Evolutionary conservation across 208 protist species (phyloP), one percentile per base, ranked within the genome.

Genomic region (Acanthamoeba castellanii): DNA sequence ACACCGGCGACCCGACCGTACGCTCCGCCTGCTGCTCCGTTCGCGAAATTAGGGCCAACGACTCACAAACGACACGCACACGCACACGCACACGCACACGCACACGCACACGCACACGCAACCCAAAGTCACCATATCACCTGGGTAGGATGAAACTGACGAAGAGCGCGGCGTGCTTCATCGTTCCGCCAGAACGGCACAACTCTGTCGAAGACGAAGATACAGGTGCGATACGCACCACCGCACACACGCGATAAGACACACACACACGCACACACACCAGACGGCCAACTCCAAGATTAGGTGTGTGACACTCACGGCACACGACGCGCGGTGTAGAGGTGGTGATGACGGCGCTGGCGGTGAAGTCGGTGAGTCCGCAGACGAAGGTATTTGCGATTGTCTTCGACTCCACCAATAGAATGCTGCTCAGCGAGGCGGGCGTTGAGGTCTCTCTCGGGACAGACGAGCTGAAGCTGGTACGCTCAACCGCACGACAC

Each of bases 1-100:
- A 66, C 34, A 30, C 42, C 25, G 81, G 81, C 27, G 81, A 89
- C 9, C 81, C 47, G 16, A 89, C 81, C 30, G 81, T 89, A 89
- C 25, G 37, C 9, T 1, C 32, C 37, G 8, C 70, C 70, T 30
- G 25, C 70, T 25, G 8, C 20, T n/a, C 30, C 11, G 11, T n/a
- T 66, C 59, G 8, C 22, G 2, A 30, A 2, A 22, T 61, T 61
- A 5, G 16, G 20, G 18, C 27, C 32, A 16, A 20, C 14, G 18
- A 32, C 66, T 74, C 66, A 30, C 66, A 32, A 13, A 27, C 27
- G 27, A 74, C 7, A 8, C 52, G 52, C 7, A 57, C 52, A 1
- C 37, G 37, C 37, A 42, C 37, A 42, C 37, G 37, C 37, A 42
- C 37, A 42, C 37, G 37, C 37, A 42, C 37, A 42, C 1, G 2